These are phyloP conservation scores for Termitomyces sp. DNA, from an alignment of 768 basidiomycete genomes.

Conservation along the genomic window DNA sequence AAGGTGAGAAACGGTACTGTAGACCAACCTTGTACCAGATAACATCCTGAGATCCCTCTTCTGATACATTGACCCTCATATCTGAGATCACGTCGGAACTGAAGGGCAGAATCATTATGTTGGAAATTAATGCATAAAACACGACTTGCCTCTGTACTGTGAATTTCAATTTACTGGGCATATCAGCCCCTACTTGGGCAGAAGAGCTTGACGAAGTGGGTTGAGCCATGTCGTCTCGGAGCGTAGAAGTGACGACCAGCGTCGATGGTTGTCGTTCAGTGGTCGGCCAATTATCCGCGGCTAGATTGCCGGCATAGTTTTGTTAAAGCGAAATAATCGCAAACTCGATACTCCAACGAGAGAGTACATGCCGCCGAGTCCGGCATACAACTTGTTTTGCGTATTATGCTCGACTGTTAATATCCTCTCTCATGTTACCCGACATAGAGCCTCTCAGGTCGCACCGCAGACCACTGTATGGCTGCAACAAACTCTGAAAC, in stretches of 20 bases:
- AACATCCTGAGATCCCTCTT: slow-evolving; percentile 53
- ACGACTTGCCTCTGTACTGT: slow-evolving; percentile 28
- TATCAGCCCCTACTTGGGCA: background rate
- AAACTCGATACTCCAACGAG: background rate
- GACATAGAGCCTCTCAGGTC: slow-evolving; percentile 46
- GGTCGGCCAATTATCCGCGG: background rate
- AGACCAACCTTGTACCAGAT: slow-evolving; percentile 69
- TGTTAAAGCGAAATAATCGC: background rate
- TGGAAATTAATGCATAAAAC: background rate
- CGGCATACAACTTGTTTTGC: slow-evolving; percentile 69
- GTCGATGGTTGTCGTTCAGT: background rate
- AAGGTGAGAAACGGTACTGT: background rate
- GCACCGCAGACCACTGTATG: slow-evolving; percentile 18
- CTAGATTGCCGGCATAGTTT: background rate
- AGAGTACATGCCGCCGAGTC: slow-evolving; percentile 63
- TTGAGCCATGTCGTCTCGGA: background rate
- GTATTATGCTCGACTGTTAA: slow-evolving; percentile 58
- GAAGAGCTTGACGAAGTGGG: background rate
- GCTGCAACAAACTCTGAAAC: slow-evolving; percentile 10
- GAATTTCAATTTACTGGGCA: slow-evolving; percentile 16
- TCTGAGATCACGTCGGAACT: slow-evolving; percentile 75
- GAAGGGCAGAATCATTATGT: background rate
- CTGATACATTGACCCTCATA: slow-evolving; percentile 59
- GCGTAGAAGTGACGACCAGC: too few species aligned
- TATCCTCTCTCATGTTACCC: slow-evolving; percentile 60